phyloP scores from a whole-genome alignment of 495 filamentous ascomycete species.

The Astrocystis sublimbata region DNA sequence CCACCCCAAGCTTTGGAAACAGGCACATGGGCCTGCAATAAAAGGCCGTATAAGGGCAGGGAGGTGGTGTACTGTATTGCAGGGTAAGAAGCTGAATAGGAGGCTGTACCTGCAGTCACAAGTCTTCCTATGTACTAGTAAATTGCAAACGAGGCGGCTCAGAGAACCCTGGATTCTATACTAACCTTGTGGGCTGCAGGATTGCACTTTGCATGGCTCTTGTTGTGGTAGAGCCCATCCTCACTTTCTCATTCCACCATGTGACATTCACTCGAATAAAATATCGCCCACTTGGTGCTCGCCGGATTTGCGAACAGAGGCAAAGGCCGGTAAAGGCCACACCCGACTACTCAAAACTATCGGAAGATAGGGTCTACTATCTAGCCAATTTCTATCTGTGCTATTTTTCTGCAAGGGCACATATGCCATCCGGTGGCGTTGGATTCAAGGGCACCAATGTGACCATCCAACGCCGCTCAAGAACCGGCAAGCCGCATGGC shows the following conservation, averaged over 20 bases:
- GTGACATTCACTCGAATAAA: background rate
- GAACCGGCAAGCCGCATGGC: constrained; percentile 15
- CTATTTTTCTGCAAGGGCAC: background rate
- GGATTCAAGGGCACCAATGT: background rate
- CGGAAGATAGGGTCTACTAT: background rate
- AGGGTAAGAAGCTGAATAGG: constrained; percentile 10
- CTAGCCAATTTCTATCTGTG: background rate
- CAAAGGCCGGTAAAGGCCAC: background rate
- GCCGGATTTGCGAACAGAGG: background rate
- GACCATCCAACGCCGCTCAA: constrained; percentile 14
- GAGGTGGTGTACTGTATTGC: background rate
- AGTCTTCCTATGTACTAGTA: background rate
- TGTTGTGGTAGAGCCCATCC: background rate
- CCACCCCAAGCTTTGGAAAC: background rate
- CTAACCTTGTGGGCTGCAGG: background rate
- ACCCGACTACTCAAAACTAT: background rate
- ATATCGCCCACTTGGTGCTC: background rate
- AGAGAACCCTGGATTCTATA: background rate
- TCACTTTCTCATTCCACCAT: background rate
- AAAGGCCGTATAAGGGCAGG: background rate
- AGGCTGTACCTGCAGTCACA: background rate
- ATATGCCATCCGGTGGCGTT: background rate
- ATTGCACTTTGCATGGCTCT: background rate
- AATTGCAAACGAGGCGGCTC: background rate
- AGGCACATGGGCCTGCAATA: background rate